phyloP scores from a whole-genome alignment of 2,329 filamentous ascomycete genomes.

The Byssochlamys sp. region DNA sequence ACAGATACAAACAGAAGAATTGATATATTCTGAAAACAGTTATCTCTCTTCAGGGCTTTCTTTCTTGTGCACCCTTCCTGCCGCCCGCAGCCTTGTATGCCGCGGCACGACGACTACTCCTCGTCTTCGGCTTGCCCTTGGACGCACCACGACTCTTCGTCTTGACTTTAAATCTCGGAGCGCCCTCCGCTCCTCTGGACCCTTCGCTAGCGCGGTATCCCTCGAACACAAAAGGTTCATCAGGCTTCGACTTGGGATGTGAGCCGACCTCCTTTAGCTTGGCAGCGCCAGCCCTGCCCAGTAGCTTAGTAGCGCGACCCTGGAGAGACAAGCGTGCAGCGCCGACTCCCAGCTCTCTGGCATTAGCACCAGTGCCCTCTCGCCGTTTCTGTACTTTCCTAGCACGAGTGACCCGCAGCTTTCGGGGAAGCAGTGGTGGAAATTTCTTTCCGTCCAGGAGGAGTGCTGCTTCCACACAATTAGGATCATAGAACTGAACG shows the following conservation, averaged over 20 bases:
- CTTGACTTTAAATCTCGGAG: conserved; percentile 24
- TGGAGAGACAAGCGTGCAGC: conserved; percentile 26
- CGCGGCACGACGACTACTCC: conserved; percentile 35
- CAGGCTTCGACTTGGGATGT: conserved; percentile 2
- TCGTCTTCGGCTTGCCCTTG: conserved; percentile 32
- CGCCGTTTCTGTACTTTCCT: conserved; percentile 53
- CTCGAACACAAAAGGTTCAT: conserved; percentile 35
- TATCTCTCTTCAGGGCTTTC: background rate
- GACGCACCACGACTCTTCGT: conserved; percentile 29
- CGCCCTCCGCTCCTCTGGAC: conserved; percentile 10
- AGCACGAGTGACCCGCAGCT: conserved; percentile 75
- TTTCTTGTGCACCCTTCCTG: conserved; percentile 12
- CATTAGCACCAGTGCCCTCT: conserved; percentile 10
- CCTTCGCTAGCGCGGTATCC: conserved; percentile 33
- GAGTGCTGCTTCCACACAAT: conserved; percentile 81
- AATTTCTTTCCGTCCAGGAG: conserved; percentile 84
- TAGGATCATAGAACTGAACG: conserved; percentile 86
- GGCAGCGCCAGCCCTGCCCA: conserved; percentile 30
- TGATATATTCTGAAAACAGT: background rate
- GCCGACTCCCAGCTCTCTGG: conserved; percentile 17
- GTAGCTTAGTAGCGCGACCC: conserved; percentile 29
- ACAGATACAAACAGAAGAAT: background rate
- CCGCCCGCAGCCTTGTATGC: conserved; percentile 32
- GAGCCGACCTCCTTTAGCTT: conserved; percentile 22
- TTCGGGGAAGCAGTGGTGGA: conserved; percentile 82